phyloP scores from a whole-genome alignment of 352 stramenopile genomes.

The Phytopythium delawarense region DNA sequence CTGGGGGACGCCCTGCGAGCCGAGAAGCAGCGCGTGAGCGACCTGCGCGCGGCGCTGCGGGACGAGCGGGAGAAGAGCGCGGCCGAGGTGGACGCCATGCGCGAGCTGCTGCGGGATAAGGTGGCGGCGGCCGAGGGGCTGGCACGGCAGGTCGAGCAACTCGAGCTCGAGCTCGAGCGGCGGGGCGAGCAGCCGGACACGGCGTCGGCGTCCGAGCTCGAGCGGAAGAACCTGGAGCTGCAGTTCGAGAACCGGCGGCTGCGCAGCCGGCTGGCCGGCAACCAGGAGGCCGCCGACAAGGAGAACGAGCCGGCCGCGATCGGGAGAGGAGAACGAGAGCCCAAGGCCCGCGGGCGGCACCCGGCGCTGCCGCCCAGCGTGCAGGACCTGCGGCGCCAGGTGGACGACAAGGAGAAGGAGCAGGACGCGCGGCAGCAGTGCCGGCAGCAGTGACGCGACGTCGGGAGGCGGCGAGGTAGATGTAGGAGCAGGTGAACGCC shows the following conservation, averaged over 20 bases:
- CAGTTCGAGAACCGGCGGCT: slow-evolving; percentile 55
- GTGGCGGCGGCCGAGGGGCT: slow-evolving; percentile 37
- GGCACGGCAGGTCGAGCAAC: slow-evolving; percentile 23
- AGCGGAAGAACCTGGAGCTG: slow-evolving; percentile 67
- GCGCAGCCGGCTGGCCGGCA: slow-evolving; percentile 32
- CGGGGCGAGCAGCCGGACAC: slow-evolving; percentile 15
- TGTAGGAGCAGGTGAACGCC: background rate
- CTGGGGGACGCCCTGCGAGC: slow-evolving; percentile 24
- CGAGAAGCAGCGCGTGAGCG: slow-evolving; percentile 25
- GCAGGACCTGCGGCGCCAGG: background rate
- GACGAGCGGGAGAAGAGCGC: slow-evolving; percentile 44
- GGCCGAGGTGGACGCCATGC: slow-evolving; percentile 49
- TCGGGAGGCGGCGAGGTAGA: background rate
- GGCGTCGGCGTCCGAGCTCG: slow-evolving; percentile 47
- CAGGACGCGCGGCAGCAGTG: slow-evolving; percentile 33
- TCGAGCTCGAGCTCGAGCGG: slow-evolving; percentile 16
- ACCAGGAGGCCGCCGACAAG: slow-evolving; percentile 3
- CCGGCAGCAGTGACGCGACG: slow-evolving; percentile 37
- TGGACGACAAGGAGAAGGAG: slow-evolving; percentile 28
- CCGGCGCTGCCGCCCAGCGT: slow-evolving; percentile 4
- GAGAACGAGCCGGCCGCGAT: background rate
- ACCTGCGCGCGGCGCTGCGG: slow-evolving; percentile 29
- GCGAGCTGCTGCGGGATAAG: slow-evolving; percentile 42
- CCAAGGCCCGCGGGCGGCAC: background rate
- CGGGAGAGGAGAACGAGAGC: background rate